Conservation (phyloP, 2,329 filamentous ascomycete species). For the Verticillium isaacii region DNA sequence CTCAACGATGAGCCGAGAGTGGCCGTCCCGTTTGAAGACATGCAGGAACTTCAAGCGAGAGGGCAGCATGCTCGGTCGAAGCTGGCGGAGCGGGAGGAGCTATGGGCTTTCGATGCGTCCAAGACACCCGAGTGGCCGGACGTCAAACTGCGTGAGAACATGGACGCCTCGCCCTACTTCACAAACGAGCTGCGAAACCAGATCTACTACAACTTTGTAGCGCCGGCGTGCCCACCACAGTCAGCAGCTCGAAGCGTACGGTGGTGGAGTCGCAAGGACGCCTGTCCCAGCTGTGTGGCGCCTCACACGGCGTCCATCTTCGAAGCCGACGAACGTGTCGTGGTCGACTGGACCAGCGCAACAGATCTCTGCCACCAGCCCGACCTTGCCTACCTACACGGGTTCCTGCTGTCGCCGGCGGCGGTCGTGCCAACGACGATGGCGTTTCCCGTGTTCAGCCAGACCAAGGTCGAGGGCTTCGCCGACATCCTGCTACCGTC, state of each 20-base stretch:
- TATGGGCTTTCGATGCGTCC: not conserved
- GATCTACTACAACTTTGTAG: conserved; percentile 35
- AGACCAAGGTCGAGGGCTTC: conserved; percentile 67
- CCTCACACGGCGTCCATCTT: conserved; percentile 67
- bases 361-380: conserved; percentile 72
- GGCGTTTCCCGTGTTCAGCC: conserved; percentile 70
- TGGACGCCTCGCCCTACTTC: conserved; percentile 23
- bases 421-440: conserved; percentile 57
- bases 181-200: conserved; percentile 9
- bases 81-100: not conserved
- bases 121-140: conserved; percentile 19
- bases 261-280: conserved; percentile 57
- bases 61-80: not conserved
- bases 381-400: conserved; percentile 68
- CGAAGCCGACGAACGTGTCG: conserved; percentile 53
- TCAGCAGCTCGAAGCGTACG: conserved; percentile 55
- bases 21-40: conserved; percentile 64
- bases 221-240: conserved; percentile 54
- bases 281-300: conserved; percentile 59
- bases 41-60: conserved; percentile 8
- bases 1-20: conserved; percentile 70
- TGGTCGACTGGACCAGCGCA: conserved; percentile 60
- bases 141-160: conserved; percentile 8
- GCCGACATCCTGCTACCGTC: conserved; percentile 72
- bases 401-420: conserved; percentile 64